These are phyloP conservation scores for Pythium sp. DNA, from an alignment of 352 stramenopile genomes.

Conservation along the genomic window DNA sequence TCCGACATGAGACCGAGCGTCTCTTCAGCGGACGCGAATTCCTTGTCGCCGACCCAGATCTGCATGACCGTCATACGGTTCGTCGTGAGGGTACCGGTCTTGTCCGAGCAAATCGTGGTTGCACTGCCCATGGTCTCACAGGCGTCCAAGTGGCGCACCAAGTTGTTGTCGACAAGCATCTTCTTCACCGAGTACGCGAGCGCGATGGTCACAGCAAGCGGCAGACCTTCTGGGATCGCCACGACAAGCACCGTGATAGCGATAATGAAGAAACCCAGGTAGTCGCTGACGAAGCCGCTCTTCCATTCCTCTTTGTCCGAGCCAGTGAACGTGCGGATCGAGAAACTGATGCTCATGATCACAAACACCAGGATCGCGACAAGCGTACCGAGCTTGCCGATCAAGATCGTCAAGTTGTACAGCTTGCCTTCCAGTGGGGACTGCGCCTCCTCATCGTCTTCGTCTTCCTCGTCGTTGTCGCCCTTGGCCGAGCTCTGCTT, in stretches of 20 bases:
- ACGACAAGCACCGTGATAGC: slow-evolving; percentile 90
- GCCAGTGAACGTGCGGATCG: slow-evolving; percentile 35
- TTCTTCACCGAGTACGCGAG: slow-evolving; percentile 92
- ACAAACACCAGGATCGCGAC: slow-evolving; percentile 59
- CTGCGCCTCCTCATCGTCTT: slow-evolving; percentile 34
- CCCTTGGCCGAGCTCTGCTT: slow-evolving; percentile 23
- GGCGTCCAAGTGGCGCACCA: slow-evolving; percentile 80
- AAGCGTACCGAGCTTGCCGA: slow-evolving; percentile 51
- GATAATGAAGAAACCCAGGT: slow-evolving; percentile 68
- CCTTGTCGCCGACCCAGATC: slow-evolving; percentile 54
- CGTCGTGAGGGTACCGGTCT: slow-evolving; percentile 94
- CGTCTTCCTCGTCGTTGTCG: slow-evolving; percentile 17
- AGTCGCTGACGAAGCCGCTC: slow-evolving; percentile 32
- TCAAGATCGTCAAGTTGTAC: slow-evolving; percentile 50
- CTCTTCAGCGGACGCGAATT: slow-evolving; percentile 37
- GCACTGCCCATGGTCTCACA: slow-evolving; percentile 92
- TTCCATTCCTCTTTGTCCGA: slow-evolving; percentile 28
- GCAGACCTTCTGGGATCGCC: slow-evolving; percentile 94
- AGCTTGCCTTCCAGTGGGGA: slow-evolving; percentile 72
- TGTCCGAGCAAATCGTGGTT: slow-evolving; percentile 93
- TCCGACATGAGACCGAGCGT: slow-evolving; percentile 27
- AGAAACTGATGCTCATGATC: slow-evolving; percentile 55
- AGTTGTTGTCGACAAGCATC: slow-evolving; percentile 88
- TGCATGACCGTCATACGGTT: slow-evolving; percentile 96
- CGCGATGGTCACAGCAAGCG: slow-evolving; percentile 95